phyloP scores from a whole-genome alignment of 768 basidiomycete species.

The Megacollybia marginata region DNA sequence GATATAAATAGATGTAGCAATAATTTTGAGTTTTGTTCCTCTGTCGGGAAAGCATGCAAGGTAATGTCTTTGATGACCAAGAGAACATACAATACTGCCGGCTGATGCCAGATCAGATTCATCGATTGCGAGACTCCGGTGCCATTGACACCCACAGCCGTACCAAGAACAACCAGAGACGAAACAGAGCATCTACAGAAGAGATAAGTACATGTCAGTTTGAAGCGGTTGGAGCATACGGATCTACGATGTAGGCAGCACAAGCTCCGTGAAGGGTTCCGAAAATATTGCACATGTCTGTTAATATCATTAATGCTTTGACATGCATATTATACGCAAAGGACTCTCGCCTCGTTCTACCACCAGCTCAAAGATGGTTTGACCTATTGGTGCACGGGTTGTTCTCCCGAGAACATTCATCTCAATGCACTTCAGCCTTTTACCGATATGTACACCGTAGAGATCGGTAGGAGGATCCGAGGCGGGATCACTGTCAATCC shows the following conservation, averaged over 20 bases:
- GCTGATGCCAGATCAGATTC: constrained; percentile 42
- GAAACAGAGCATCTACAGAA: constrained; percentile 33
- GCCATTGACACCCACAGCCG: constrained; percentile 29
- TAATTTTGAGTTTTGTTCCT: constrained; percentile 33
- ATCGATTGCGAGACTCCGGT: constrained; percentile 45
- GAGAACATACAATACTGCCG: constrained; percentile 26
- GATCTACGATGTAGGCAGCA: constrained; percentile 47
- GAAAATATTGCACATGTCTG: constrained; percentile 50
- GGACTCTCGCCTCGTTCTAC: neutral
- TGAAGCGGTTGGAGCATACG: constrained; percentile 24
- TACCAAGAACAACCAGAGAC: constrained; percentile 34
- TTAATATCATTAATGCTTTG: neutral
- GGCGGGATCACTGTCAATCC: neutral
- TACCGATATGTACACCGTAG: constrained; percentile 31
- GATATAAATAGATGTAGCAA: constrained; percentile 34
- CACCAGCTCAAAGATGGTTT: neutral
- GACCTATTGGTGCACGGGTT: neutral
- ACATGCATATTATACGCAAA: neutral
- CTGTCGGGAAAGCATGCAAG: constrained; percentile 14
- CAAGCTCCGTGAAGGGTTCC: constrained; percentile 51
- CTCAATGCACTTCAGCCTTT: constrained; percentile 27
- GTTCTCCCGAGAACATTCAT: constrained; percentile 23
- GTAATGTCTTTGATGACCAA: neutral
- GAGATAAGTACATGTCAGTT: neutral
- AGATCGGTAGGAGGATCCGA: constrained; percentile 9